Percentiles rank a stretch among this genome's conserved stretches.
phyloP scores from a whole-genome alignment of 495 filamentous ascomycete genomes.

The Geopyxis carbonaria region DNA sequence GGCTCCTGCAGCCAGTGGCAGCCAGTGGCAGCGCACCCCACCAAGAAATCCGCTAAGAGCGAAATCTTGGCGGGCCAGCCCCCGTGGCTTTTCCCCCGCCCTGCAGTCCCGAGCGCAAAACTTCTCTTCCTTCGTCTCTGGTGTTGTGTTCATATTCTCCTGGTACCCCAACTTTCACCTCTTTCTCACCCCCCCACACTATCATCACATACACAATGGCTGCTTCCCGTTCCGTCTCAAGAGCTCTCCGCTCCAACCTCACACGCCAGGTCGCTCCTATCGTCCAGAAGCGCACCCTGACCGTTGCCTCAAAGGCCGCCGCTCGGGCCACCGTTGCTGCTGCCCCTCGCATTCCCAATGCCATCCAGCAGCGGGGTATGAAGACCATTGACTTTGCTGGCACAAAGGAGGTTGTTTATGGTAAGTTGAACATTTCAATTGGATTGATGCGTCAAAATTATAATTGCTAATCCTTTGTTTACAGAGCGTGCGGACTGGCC shows the following conservation, averaged over 20 bases:
- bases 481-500: conserved; percentile 96
- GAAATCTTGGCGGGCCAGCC: too few species aligned
- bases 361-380: conserved; percentile 54
- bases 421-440: conserved; percentile 31
- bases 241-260: conserved; percentile 60
- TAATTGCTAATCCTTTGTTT: conserved; percentile 16
- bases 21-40: too few species aligned
- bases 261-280: conserved; percentile 53
- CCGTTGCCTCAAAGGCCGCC: conserved; percentile 46
- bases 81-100: too few species aligned
- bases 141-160: conserved; percentile 14
- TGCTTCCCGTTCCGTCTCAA: conserved; percentile 54
- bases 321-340: conserved; percentile 37
- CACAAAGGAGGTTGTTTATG: conserved; percentile 77
- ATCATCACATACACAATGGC: conserved; percentile 50
- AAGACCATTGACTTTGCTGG: conserved; percentile 95
- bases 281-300: conserved; percentile 51
- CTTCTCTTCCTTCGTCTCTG: not conserved
- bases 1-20: too few species aligned
- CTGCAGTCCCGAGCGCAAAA: too few species aligned
- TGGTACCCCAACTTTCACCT: conserved; percentile 11
- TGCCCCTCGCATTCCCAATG: conserved; percentile 34
- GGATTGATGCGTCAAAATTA: not conserved
- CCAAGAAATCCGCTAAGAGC: too few species aligned
- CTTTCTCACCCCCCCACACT: conserved; percentile 10